A percentile compares a stretch with the other conserved stretches of the same genome.
phyloP scores from a whole-genome alignment of 225 moss, liverwort and hornwort species.

The Takakia lepidozioides region DNA sequence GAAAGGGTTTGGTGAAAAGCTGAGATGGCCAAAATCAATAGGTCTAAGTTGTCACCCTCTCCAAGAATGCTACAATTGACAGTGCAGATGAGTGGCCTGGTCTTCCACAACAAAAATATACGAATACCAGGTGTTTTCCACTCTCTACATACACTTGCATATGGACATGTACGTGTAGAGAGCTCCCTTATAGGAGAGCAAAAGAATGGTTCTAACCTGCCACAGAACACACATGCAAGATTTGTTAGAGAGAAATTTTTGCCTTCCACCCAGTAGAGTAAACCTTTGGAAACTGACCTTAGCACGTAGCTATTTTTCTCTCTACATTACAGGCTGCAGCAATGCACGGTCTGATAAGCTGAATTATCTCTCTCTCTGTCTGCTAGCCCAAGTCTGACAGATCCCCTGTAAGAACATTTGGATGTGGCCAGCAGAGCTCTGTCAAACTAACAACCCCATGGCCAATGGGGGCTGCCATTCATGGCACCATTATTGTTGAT shows the following conservation, averaged over 20 bases:
- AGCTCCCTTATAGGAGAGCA: slow-evolving; percentile 18
- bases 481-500: no score
- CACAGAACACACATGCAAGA: slow-evolving; percentile 8
- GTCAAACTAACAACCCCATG: no score
- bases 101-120: slow-evolving; percentile 20
- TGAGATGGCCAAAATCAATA: no score
- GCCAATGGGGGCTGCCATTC: no score
- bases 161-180: slow-evolving; percentile 11
- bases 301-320: no score
- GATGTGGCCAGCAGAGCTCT: no score
- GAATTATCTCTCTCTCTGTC: neutral
- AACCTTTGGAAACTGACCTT: no score
- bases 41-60: no score
- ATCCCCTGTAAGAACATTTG: no score
- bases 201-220: slow-evolving; percentile 42
- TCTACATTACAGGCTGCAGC: neutral
- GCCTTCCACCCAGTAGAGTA: no score
- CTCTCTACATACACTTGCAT: slow-evolving; percentile 2
- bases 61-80: slow-evolving; percentile 12
- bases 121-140: slow-evolving; percentile 11
- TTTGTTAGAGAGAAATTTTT: neutral
- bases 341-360: neutral
- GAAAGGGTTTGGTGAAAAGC: no score
- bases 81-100: slow-evolving; percentile 17
- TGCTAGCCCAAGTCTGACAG: no score